Conservation (phyloP, 1,284 basidiomycete genomes). For the Marasmius fiardii region DNA sequence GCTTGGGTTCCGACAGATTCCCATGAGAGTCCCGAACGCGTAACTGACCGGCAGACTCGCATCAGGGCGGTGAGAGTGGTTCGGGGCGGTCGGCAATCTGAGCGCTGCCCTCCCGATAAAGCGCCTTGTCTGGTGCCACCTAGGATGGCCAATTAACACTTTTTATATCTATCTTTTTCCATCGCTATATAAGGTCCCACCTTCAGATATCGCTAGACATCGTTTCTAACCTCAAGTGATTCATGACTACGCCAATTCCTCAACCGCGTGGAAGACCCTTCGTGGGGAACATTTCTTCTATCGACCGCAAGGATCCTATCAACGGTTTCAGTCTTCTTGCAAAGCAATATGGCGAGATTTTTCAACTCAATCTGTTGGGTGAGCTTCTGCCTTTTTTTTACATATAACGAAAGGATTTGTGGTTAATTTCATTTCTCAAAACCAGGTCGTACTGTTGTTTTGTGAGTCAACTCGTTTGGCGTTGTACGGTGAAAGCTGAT, state of each 20-base stretch:
- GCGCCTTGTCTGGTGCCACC: no score
- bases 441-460: not conserved
- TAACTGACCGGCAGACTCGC: no score
- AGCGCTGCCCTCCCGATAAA: no score
- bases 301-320: constrained; percentile 39
- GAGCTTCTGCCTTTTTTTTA: constrained; percentile 3
- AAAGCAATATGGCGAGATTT: constrained; percentile 46
- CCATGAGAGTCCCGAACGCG: no score
- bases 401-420: not conserved
- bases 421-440: not conserved
- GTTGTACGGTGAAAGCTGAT: not conserved
- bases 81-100: no score
- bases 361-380: constrained; percentile 38
- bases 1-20: no score
- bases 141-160: no score
- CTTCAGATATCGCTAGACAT: no score
- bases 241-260: constrained; percentile 24
- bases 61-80: no score
- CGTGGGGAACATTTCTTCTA: constrained; percentile 39
- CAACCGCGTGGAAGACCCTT: constrained; percentile 41
- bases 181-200: no score
- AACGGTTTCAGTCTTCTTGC: constrained; percentile 37
- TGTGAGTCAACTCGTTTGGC: not conserved
- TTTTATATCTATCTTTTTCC: no score
- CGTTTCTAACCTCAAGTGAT: not conserved